Conservation (phyloP, 257 asterid genomes). For the Paraleonurus japonicus region DNA sequence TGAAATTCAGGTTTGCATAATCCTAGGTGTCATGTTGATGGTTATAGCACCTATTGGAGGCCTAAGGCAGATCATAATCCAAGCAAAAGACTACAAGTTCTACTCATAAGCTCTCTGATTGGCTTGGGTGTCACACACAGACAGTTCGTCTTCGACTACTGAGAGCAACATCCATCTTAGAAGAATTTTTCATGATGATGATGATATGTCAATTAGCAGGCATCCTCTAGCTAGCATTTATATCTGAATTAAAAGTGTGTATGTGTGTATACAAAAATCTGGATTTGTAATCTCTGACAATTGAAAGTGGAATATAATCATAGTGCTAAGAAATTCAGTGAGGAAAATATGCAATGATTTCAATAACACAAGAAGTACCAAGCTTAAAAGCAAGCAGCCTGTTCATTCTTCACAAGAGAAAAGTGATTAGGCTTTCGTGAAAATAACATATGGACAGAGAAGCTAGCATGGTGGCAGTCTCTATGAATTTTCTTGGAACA, state of each 20-base stretch:
- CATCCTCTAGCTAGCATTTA: neutral
- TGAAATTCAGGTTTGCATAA: conserved; percentile 39
- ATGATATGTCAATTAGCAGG: neutral
- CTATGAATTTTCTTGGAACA: conserved; percentile 9
- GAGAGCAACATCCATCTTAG: neutral
- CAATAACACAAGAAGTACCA: neutral
- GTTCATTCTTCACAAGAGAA: no score
- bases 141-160: neutral
- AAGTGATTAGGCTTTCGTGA: no score
- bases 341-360: neutral
- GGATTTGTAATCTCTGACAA: conserved; percentile 6
- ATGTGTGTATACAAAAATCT: conserved; percentile 27
- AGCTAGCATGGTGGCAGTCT: conserved; percentile 23
- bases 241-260: conserved; percentile 15
- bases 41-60: conserved; percentile 56
- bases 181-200: neutral
- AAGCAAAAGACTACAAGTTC: conserved; percentile 40
- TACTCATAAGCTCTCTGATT: conserved; percentile 40
- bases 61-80: conserved; percentile 39
- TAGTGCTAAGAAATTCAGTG: neutral
- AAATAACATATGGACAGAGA: no score
- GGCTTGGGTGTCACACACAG: neutral
- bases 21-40: conserved; percentile 41
- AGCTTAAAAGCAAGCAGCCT: no score
- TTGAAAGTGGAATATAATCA: conserved; percentile 8